A percentile compares a stretch with the other conserved stretches of the same genome.
phyloP scores from a whole-genome alignment of 1,139 yeast species.

The Pneumocystis murina region DNA sequence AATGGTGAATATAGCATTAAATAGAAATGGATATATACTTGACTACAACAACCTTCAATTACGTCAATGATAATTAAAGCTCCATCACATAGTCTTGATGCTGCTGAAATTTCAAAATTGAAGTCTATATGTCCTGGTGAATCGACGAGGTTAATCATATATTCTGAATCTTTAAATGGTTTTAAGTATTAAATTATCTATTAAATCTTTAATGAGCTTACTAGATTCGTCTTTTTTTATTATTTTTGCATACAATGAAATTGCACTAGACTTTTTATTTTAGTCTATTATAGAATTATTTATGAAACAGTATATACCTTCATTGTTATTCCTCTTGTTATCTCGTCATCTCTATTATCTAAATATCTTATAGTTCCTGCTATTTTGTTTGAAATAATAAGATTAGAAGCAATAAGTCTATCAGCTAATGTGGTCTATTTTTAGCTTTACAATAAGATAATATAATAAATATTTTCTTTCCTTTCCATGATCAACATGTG shows the following conservation, averaged over 20 bases:
- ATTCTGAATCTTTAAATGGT: slow-evolving; percentile 45
- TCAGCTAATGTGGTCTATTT: slow-evolving; percentile 78
- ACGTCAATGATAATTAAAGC: slow-evolving; percentile 91
- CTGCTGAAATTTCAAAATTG: slow-evolving; percentile 88
- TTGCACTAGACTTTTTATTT: slow-evolving; percentile 9
- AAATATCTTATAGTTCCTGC: slow-evolving; percentile 90
- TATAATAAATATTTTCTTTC: not conserved
- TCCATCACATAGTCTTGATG: slow-evolving; percentile 91
- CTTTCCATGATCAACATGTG: slow-evolving; percentile 95
- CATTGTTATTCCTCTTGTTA: slow-evolving; percentile 87
- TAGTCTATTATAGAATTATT: slow-evolving; percentile 36
- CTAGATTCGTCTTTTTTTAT: not conserved
- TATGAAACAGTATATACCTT: slow-evolving; percentile 72
- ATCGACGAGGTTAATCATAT: slow-evolving; percentile 80
- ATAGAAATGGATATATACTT: slow-evolving; percentile 20
- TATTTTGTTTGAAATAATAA: slow-evolving; percentile 83
- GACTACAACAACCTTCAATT: slow-evolving; percentile 86
- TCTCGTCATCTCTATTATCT: slow-evolving; percentile 87
- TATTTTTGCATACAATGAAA: not conserved
- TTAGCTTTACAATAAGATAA: not conserved
- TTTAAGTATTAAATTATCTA: slow-evolving; percentile 23
- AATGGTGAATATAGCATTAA: not conserved
- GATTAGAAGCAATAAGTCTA: slow-evolving; percentile 83
- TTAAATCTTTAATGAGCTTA: slow-evolving; percentile 20
- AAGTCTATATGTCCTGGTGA: slow-evolving; percentile 98